Conservation (phyloP, 2,329 filamentous ascomycete genomes). For the Alternaria incomplexa region DNA sequence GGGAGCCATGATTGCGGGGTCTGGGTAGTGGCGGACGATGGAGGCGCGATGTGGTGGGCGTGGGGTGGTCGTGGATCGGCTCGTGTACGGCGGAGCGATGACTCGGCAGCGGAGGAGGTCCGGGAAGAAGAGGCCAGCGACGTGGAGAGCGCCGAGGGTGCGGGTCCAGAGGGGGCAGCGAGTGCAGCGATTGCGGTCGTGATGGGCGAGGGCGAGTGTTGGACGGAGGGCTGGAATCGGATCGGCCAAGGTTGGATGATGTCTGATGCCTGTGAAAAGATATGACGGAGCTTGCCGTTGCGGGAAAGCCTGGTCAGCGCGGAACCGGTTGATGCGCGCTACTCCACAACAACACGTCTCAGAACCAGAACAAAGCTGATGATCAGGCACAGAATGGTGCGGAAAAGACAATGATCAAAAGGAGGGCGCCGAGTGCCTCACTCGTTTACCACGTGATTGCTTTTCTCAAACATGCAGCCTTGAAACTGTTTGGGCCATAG, state of each 20-base stretch:
- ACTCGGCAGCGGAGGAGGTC: conserved; percentile 30
- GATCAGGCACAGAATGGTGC: neutral
- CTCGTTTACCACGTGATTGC: conserved; percentile 4
- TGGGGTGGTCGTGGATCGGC: conserved; percentile 29
- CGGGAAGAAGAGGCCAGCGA: conserved; percentile 21
- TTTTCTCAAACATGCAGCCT: conserved; percentile 18
- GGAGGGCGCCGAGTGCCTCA: neutral
- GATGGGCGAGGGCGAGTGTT: conserved; percentile 31
- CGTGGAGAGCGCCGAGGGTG: conserved; percentile 18
- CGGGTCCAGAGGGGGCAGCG: conserved; percentile 25
- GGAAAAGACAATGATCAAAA: neutral
- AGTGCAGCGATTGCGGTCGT: conserved; percentile 33
- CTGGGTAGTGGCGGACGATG: conserved; percentile 14
- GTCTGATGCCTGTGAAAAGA: conserved; percentile 47
- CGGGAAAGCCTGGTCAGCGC: conserved; percentile 24
- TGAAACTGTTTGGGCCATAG: conserved; percentile 8
- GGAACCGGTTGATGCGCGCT: conserved; percentile 17
- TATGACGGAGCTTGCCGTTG: conserved; percentile 35
- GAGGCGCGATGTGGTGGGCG: conserved; percentile 22
- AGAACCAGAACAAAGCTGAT: neutral
- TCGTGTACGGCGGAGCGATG: conserved; percentile 27
- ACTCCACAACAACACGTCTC: conserved; percentile 17
- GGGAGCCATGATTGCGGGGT: conserved; percentile 43
- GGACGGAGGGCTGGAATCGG: conserved; percentile 24
- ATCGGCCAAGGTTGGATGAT: conserved; percentile 28